Evolutionary conservation across 306 rosid genomes (phyloP), one percentile per base, ranked within the genome.

Genomic region (Lathyrus aphaca): DNA sequence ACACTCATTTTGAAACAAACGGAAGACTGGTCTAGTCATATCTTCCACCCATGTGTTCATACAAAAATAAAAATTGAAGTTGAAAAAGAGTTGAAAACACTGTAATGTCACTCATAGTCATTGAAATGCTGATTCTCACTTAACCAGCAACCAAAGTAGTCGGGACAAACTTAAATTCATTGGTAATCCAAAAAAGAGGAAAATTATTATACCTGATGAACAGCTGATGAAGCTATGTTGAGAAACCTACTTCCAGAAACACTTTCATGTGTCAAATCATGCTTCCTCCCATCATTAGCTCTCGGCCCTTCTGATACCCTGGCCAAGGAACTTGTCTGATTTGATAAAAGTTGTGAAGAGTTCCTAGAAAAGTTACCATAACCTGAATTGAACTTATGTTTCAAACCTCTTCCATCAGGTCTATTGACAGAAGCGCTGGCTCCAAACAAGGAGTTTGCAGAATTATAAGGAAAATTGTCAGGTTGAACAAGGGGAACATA

Each of bases 401-500:
- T 88, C 67, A 74, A 64, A 80, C 86, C 89, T 79, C 94, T 81
- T 76, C 80, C 91, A 64, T 84, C 95, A 57, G 86, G 70, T 80
- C 85, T 86, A 76, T 79, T 85, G 74, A 74, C 78, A 55, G 88
- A 85, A 50, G 87, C 64, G 68, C 84, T 75, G 53, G 83, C 50
- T 64, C 87, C 90, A 69, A 81, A 64, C 48, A 79, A n/a, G 50
- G 87, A 77, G 46, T 82, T 93, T 1, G 61, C 67, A 54, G 96
- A 86, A 85, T 74, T 83, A 82, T 73, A 82, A 51, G 86, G 77
- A 64, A 82, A 51, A 57, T 27, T 61, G 79, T 88, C 91, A 8
- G 87, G 88, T 84, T 82, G 97, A 81, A 86, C 84, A 80, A 83
- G 58, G 14, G 98, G 97, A 55, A 64, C 48, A 84, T 85, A 93